phyloP scores from a whole-genome alignment of 1,139 yeast genomes.

The Yamadazyma mexicana region DNA sequence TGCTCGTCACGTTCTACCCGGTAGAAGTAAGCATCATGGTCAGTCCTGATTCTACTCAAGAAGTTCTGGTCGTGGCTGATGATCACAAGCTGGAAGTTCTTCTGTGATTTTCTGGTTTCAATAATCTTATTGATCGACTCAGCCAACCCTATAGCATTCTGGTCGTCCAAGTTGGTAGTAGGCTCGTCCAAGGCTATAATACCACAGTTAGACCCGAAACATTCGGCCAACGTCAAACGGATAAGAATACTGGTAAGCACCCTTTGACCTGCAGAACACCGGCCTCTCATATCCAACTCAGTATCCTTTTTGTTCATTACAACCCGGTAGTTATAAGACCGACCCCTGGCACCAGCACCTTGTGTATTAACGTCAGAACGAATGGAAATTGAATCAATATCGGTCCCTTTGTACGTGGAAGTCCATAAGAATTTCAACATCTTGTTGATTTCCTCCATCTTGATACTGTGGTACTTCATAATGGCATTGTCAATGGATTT shows the following conservation, averaged over 20 bases:
- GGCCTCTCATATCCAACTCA: constrained; percentile 95
- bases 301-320: constrained; percentile 92
- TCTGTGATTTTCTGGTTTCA: constrained; percentile 70
- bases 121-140: constrained; percentile 75
- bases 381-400: constrained; percentile 87
- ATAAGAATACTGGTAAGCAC: constrained; percentile 91
- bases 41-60: constrained; percentile 80
- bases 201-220: constrained; percentile 94
- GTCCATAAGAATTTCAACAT: constrained; percentile 92
- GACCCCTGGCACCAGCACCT: constrained; percentile 41
- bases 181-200: constrained; percentile 97
- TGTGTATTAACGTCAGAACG: constrained; percentile 71
- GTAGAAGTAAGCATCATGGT: constrained; percentile 88
- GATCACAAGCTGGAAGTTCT: constrained; percentile 89
- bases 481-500: constrained; percentile 90
- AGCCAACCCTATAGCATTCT: constrained; percentile 86
- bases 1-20: constrained; percentile 77
- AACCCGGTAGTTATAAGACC: constrained; percentile 88
- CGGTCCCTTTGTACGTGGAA: constrained; percentile 91
- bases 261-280: constrained; percentile 98
- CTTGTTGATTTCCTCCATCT: constrained; percentile 90
- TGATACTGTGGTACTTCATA: constrained; percentile 86
- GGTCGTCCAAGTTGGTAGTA: constrained; percentile 90
- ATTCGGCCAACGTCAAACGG: constrained; percentile 89
- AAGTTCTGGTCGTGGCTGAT: constrained; percentile 96